phyloP scores from a whole-genome alignment of 352 stramenopile species.

The Phytophthora fragariae region DNA sequence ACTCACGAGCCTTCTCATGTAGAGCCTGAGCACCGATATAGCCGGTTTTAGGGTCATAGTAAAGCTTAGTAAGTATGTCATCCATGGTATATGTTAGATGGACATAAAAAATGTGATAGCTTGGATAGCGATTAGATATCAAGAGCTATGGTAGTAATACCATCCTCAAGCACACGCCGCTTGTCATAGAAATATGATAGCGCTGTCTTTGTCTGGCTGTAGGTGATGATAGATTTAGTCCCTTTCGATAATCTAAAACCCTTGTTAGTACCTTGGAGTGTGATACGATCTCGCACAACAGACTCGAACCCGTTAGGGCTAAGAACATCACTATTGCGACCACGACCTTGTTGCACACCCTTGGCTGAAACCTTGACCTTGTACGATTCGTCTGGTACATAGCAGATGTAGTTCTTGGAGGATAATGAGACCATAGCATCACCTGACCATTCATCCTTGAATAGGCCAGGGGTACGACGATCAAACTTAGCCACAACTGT shows the following conservation, averaged over 20 bases:
- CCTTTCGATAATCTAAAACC: background rate
- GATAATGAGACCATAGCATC: background rate
- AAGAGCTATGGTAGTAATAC: too few relatives aligned
- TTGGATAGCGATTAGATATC: constrained; percentile 3
- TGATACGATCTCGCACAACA: background rate
- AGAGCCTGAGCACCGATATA: background rate
- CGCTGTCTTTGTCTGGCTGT: background rate
- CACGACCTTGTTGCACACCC: background rate
- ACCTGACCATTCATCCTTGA: background rate
- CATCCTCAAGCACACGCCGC: too few relatives aligned
- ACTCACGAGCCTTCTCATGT: background rate
- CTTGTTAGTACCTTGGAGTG: background rate
- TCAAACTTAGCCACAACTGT: background rate
- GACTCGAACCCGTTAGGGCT: background rate
- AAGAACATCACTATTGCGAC: background rate
- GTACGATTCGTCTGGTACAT: background rate
- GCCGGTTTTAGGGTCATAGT: too few relatives aligned
- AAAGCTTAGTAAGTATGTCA: too few relatives aligned
- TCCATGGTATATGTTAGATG: too few relatives aligned
- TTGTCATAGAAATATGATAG: background rate
- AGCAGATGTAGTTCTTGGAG: background rate
- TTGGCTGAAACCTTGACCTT: background rate
- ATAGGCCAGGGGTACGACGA: background rate
- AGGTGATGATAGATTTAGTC: too few relatives aligned
- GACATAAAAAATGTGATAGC: too few relatives aligned